These are phyloP conservation scores for Aureobasidium musti DNA, from an alignment of 2,329 filamentous ascomycete genomes.

Conservation along the genomic window DNA sequence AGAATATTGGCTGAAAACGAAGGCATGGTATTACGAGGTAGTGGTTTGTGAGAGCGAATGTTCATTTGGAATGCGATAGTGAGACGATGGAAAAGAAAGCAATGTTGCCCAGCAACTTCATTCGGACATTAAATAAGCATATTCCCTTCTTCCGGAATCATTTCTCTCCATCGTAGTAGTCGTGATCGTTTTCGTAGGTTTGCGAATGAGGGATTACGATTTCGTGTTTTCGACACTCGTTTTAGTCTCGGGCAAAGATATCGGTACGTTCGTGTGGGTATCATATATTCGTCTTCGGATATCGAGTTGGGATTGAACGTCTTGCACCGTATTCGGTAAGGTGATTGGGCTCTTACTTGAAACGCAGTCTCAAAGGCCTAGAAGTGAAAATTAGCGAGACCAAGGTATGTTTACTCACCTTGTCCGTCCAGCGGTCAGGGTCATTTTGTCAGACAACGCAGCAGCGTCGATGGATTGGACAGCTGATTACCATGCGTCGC, in stretches of 20 bases:
- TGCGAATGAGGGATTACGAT: not conserved
- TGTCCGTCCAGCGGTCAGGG: constrained; percentile 21
- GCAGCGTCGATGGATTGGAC: not conserved
- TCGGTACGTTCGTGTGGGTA: not conserved
- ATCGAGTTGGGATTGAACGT: not conserved
- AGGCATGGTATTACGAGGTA: not conserved
- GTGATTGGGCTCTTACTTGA: constrained; percentile 23
- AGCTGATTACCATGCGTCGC: not conserved
- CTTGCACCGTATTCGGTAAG: constrained; percentile 2
- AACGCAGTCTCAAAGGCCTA: constrained; percentile 25
- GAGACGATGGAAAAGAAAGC: not conserved
- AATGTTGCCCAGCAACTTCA: constrained; percentile 14
- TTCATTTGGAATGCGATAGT: not conserved
- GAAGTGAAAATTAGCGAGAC: constrained; percentile 8
- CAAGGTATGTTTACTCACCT: constrained; percentile 10
- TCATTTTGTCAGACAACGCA: not conserved
- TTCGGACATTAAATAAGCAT: constrained; percentile 11
- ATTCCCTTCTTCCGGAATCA: not conserved
- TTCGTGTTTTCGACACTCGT: not conserved
- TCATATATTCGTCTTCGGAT: not conserved
- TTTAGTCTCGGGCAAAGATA: not conserved
- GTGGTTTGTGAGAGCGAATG: not conserved
- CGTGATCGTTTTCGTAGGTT: not conserved
- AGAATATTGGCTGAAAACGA: not conserved
- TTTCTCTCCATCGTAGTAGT: not conserved